A percentile compares a stretch with the other conserved stretches of the same genome.
These are phyloP conservation scores for Cutaneotrichosporon cyanovorans DNA, from an alignment of 1,284 basidiomycete species.

Conservation along the genomic window DNA sequence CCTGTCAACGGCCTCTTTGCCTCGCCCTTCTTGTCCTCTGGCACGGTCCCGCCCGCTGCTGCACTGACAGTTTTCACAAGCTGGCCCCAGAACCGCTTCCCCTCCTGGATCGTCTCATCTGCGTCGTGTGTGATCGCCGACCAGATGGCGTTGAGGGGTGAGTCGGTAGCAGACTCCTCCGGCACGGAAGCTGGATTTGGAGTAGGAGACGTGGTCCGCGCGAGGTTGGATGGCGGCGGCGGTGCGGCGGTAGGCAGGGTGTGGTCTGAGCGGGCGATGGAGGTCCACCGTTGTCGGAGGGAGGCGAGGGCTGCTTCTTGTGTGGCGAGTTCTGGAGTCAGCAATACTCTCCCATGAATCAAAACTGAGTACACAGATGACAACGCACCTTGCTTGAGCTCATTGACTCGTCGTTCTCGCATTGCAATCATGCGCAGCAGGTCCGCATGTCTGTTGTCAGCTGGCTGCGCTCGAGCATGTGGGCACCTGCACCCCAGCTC, in stretches of 20 bases:
- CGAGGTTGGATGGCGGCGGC: neutral
- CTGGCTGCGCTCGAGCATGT: neutral
- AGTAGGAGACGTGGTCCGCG: neutral
- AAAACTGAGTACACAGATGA: no score
- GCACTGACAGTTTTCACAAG: slow-evolving; percentile 37
- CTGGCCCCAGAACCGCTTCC: slow-evolving; percentile 37
- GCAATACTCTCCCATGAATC: neutral
- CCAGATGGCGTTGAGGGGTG: neutral
- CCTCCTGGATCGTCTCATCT: slow-evolving; percentile 20
- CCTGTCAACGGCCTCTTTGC: no score
- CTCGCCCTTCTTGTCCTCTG: slow-evolving; percentile 6
- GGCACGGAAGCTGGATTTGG: slow-evolving; percentile 1
- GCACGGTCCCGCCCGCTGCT: slow-evolving; percentile 34
- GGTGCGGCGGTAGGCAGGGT: neutral
- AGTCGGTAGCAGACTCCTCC: slow-evolving; percentile 6
- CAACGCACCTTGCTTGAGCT: slow-evolving; percentile 34
- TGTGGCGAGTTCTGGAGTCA: slow-evolving; percentile 26
- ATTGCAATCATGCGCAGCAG: slow-evolving; percentile 35
- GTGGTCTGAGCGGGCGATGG: slow-evolving; percentile 20
- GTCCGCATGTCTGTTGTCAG: slow-evolving; percentile 34
- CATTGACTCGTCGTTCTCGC: slow-evolving; percentile 35
- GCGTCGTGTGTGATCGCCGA: slow-evolving; percentile 7
- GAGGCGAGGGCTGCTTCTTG: slow-evolving; percentile 31
- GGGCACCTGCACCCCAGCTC: neutral
- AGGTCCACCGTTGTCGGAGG: slow-evolving; percentile 32